phyloP scores from a whole-genome alignment of 192 early-diverging fungal species.

The Backusella mclennaniae region DNA sequence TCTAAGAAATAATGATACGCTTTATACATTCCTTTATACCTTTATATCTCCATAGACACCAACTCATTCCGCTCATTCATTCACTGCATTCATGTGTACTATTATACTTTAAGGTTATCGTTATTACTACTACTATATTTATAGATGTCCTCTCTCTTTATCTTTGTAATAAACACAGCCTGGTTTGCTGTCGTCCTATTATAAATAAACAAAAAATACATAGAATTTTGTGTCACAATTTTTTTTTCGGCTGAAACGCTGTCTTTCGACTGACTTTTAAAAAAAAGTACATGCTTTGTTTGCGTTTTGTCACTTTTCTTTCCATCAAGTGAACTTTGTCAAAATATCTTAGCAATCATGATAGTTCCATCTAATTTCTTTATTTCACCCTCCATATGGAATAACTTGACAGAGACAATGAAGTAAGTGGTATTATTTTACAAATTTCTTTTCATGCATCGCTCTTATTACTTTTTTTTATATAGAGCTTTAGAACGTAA shows the following conservation, averaged over 20 bases:
- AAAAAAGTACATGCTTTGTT: too few species aligned
- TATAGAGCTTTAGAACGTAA: neutral
- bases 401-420: too few species aligned
- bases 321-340: too few species aligned
- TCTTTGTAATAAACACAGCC: neutral
- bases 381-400: too few species aligned
- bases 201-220: neutral
- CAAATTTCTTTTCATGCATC: too few species aligned
- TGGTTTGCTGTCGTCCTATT: neutral
- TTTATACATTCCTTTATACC: neutral
- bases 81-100: neutral
- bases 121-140: neutral
- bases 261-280: too few species aligned
- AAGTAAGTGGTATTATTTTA: neutral
- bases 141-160: neutral
- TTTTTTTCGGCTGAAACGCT: too few species aligned
- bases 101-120: neutral
- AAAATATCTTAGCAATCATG: too few species aligned
- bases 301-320: too few species aligned
- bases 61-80: neutral
- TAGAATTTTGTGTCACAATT: neutral
- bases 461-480: neutral
- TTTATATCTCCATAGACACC: neutral
- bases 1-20: neutral
- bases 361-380: too few species aligned